Evolutionary conservation across 2,329 filamentous ascomycete species (phyloP).

Genomic region (Fusarium pilosicola): DNA sequence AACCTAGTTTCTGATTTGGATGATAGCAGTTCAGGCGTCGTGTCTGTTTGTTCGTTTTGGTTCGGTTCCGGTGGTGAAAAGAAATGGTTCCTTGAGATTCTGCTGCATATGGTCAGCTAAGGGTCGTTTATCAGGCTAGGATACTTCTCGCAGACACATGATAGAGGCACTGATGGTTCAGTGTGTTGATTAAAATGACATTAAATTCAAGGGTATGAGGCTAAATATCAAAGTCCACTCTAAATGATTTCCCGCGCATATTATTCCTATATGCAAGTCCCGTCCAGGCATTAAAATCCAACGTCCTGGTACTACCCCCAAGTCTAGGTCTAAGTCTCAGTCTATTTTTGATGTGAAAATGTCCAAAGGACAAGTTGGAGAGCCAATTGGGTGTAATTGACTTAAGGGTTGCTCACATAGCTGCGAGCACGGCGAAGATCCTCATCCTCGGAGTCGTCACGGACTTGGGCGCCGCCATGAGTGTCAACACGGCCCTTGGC

Average conservation of each 20-base stretch:
- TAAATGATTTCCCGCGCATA: slow-evolving; percentile 9
- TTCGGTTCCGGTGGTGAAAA: slow-evolving; percentile 4
- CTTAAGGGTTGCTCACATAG: slow-evolving; percentile 59
- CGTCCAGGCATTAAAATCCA: slow-evolving; percentile 17
- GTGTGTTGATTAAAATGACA: slow-evolving; percentile 1
- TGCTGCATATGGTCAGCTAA: slow-evolving; percentile 17
- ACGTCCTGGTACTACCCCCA: not conserved
- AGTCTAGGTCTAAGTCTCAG: slow-evolving; percentile 12
- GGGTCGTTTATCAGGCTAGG: not conserved
- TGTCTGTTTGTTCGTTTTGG: not conserved
- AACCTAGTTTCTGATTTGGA: slow-evolving; percentile 6
- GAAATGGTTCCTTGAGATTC: slow-evolving; percentile 1
- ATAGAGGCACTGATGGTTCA: slow-evolving; percentile 4
- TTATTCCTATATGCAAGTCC: slow-evolving; percentile 15
- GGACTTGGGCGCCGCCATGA: slow-evolving; percentile 37
- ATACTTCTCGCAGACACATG: slow-evolving; percentile 18
- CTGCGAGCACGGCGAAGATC: slow-evolving; percentile 57
- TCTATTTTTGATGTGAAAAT: slow-evolving; percentile 5
- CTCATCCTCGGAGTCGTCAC: slow-evolving; percentile 50
- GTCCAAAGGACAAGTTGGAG: not conserved
- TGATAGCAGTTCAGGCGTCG: not conserved
- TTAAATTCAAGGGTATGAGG: slow-evolving; percentile 41
- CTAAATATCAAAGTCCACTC: slow-evolving; percentile 33
- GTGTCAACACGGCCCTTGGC: slow-evolving; percentile 39
- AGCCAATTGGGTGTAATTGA: not conserved